Conservation (phyloP, 345 rosid genomes). For the Melastoma malabathricum region DNA sequence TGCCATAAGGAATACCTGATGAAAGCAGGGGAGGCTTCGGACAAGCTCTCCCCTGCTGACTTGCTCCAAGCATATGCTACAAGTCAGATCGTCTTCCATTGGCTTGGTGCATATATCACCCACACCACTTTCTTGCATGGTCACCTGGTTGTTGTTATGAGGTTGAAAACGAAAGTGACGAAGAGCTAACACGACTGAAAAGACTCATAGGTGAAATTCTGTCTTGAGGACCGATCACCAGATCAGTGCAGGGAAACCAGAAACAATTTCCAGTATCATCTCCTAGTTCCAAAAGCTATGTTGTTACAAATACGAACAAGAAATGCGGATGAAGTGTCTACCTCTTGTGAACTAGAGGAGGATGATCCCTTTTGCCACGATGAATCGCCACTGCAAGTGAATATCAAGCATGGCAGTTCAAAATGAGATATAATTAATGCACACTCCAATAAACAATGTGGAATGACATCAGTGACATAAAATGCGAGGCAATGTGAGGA, state of each 20-base stretch:
- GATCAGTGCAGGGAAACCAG: too few relatives aligned
- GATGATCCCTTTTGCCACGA: constrained; percentile 27
- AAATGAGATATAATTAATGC: not conserved
- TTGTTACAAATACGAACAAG: too few relatives aligned
- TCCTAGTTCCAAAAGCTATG: not conserved
- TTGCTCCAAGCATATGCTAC: constrained; percentile 65
- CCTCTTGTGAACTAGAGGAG: constrained; percentile 35
- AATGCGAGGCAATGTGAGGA: too few relatives aligned
- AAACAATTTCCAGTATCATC: not conserved
- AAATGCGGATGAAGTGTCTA: constrained; percentile 6
- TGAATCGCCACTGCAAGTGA: constrained; percentile 20
- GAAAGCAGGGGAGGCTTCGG: constrained; percentile 64
- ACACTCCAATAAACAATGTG: too few relatives aligned
- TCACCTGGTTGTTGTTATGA: constrained; percentile 13
- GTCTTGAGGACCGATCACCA: not conserved
- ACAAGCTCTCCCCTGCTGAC: constrained; percentile 51
- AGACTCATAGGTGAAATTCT: not conserved
- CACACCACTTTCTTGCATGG: constrained; percentile 27
- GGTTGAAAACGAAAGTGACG: too few relatives aligned
- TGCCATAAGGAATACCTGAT: constrained; percentile 32
- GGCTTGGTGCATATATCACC: constrained; percentile 22
- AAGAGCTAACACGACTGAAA: not conserved
- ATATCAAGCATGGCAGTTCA: not conserved
- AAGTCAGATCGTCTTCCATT: constrained; percentile 46
- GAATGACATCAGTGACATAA: too few relatives aligned